Evolutionary conservation across 2,329 filamentous ascomycete species (phyloP).

Genomic region (Golovinomyces cichoracearum): DNA sequence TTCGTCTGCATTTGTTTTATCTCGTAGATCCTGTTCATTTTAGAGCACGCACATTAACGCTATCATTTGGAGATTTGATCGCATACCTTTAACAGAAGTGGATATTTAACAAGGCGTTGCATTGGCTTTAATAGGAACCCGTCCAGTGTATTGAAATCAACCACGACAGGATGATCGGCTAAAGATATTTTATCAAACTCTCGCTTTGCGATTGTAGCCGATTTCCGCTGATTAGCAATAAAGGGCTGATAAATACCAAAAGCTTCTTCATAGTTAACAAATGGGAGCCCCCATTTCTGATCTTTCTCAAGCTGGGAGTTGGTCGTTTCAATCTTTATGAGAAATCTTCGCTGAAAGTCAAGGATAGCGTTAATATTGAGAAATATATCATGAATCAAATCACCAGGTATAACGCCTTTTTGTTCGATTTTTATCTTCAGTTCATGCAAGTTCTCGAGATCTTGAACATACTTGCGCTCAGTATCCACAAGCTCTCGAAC

Average conservation of each 20-base stretch:
- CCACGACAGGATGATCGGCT: conserved; percentile 54
- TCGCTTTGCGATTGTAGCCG: conserved; percentile 56
- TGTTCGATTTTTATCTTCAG: conserved; percentile 77
- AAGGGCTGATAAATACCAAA: conserved; percentile 93
- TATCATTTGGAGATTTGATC: background rate
- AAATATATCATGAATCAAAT: conserved; percentile 83
- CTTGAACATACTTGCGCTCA: conserved; percentile 92
- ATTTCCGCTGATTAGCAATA: conserved; percentile 85
- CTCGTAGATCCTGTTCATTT: conserved; percentile 44
- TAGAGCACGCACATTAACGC: background rate
- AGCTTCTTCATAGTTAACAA: conserved; percentile 56
- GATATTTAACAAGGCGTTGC: conserved; percentile 85
- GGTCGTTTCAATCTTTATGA: conserved; percentile 87
- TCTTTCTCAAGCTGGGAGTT: conserved; percentile 51
- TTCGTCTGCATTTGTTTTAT: conserved; percentile 52
- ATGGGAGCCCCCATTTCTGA: conserved; percentile 90
- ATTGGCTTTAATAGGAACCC: conserved; percentile 92
- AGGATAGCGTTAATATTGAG: conserved; percentile 84
- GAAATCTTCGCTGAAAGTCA: conserved; percentile 81
- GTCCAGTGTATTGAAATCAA: conserved; percentile 65
- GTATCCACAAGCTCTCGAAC: conserved; percentile 80
- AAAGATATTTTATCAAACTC: conserved; percentile 67
- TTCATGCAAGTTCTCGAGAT: conserved; percentile 77
- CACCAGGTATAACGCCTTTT: conserved; percentile 64
- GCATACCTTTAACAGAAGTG: conserved; percentile 54